Evolutionary conservation across 208 protist species (phyloP).

Genomic region (Acanthamoeba triangularis): DNA sequence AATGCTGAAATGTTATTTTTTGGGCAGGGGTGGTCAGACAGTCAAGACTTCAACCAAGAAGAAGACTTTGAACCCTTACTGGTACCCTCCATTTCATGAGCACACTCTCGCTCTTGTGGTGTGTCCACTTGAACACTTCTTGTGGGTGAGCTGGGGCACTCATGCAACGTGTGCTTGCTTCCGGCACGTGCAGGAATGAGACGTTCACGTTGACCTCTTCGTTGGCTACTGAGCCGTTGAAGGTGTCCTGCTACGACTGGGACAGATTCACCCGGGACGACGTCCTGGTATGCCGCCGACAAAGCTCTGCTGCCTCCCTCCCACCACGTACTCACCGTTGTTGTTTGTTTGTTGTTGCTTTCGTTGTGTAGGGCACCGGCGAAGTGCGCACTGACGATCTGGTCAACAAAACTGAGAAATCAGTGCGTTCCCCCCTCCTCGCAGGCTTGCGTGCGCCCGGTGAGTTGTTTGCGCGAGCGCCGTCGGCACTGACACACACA

Average conservation of each 20-base stretch:
- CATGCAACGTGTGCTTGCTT: neutral
- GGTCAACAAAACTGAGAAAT: conserved; percentile 22
- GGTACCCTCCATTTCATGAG: neutral
- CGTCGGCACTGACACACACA: too few species aligned
- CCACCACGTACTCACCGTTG: neutral
- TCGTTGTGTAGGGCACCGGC: conserved; percentile 16
- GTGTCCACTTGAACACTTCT: neutral
- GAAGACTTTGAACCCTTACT: conserved; percentile 67
- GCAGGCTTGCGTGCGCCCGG: neutral
- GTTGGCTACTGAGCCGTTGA: neutral
- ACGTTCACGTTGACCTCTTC: conserved; percentile 27
- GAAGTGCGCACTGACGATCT: conserved; percentile 4
- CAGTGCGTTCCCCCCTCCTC: neutral
- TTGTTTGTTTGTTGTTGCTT: neutral
- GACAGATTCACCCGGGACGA: conserved; percentile 57
- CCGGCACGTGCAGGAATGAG: neutral
- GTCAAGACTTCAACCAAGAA: conserved; percentile 58
- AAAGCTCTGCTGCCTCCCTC: neutral
- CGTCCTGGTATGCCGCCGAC: neutral
- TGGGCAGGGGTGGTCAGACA: conserved; percentile 32
- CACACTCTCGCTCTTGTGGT: neutral
- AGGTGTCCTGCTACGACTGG: conserved; percentile 24
- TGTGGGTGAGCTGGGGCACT: neutral
- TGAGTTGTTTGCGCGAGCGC: neutral
- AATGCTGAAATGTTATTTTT: neutral